Conservation (phyloP, 1,139 yeast genomes). For the Spathaspora sp. region DNA sequence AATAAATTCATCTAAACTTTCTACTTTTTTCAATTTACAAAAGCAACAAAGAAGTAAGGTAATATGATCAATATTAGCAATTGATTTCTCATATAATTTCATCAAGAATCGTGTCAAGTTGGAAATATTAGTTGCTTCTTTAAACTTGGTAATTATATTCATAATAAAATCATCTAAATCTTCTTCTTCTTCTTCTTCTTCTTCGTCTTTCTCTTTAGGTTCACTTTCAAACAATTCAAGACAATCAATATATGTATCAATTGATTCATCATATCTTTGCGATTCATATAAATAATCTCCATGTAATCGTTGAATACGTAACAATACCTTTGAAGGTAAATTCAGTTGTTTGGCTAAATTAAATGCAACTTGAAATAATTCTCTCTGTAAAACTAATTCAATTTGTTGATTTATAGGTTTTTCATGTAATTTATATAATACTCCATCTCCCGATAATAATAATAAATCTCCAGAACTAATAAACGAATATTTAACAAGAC, state of each 20-base stretch:
- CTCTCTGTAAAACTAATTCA: slow-evolving; percentile 68
- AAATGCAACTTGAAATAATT: slow-evolving; percentile 72
- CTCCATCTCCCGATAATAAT: slow-evolving; percentile 73
- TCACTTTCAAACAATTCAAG: slow-evolving; percentile 18
- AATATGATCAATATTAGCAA: slow-evolving; percentile 75
- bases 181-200: slow-evolving; percentile 14
- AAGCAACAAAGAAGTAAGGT: slow-evolving; percentile 80
- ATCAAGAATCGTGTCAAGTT: slow-evolving; percentile 67
- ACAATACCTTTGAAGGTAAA: slow-evolving; percentile 37
- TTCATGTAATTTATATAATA: slow-evolving; percentile 67
- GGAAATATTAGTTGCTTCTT: slow-evolving; percentile 76
- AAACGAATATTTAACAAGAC: slow-evolving; percentile 55
- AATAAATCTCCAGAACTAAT: slow-evolving; percentile 55
- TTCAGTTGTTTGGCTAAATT: slow-evolving; percentile 56
- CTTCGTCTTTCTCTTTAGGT: background rate
- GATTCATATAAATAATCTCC: slow-evolving; percentile 72
- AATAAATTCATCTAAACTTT: slow-evolving; percentile 61
- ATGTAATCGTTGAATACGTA: slow-evolving; percentile 60
- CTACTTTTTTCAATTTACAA: slow-evolving; percentile 69
- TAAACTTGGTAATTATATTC: slow-evolving; percentile 77
- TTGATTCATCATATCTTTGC: slow-evolving; percentile 66
- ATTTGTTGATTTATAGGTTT: slow-evolving; percentile 66
- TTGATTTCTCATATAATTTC: slow-evolving; percentile 46
- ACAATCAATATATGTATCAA: slow-evolving; percentile 60
- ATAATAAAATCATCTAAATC: slow-evolving; percentile 58